Base-by-base conservation (phyloP, 257 asterid genomes). In the Solanum habrochaites region DNA sequence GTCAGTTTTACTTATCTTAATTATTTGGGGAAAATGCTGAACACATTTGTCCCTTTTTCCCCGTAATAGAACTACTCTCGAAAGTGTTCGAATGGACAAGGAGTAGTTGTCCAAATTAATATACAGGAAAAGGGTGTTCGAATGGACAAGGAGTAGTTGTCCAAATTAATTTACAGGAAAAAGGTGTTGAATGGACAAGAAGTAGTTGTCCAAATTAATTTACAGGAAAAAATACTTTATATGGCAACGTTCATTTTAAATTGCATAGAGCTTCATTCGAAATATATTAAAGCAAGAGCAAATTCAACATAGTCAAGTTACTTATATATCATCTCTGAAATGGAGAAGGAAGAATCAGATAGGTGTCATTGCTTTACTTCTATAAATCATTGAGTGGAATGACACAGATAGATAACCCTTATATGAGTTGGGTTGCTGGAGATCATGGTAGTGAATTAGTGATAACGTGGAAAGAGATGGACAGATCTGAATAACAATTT, bases 1-100 rank as follows among this genome's bases (percentile, higher is more conserved):
- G 99, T 97, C 85, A 58, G 95, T 89, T 85, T 82, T 88, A 88
- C 83, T 49, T 27, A 35, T 84, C 82, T 84, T 45, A 49, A 80
- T 80, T 62, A 83, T 86, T 52, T 49, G 67, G 66, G 56, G 23
- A 62, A 15, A 6, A 52, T 40, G 21, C 72, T 13, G 23, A 77
- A 39, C 23, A 18, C 7, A 18, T 47, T 18, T 80, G 84, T 45
- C 15, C 27, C 67, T 27, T 80, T 47, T 80, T 5, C 66, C 27
- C 47, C 15, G 25, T 80, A 78, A 45, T 80, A 27, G 42, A 45
- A 58, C 66, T 58, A 58, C 12, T 58, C 66, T 58, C 25, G 25
- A 58, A 58, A 25, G 43, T 40, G 43, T 40, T 40, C 11, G 11
- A 40, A 40, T 40, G 3, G 82, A 21, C 39, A 74, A 74, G 78